Evolutionary conservation across 176 grass and related monocot species (phyloP).

Genomic region (Oryza coarctata): DNA sequence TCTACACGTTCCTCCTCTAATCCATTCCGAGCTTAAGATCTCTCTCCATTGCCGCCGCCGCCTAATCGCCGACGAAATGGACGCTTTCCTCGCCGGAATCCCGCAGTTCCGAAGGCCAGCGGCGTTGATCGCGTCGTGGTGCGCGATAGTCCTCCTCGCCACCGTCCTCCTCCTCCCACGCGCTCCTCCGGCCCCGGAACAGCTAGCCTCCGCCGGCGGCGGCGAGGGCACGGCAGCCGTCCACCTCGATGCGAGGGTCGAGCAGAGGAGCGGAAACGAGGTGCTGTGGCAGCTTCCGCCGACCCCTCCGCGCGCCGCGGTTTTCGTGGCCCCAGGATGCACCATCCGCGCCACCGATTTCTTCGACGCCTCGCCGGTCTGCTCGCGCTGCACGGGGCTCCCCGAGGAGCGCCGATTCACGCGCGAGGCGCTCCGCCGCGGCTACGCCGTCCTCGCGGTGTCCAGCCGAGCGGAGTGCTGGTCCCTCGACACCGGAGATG

Average conservation of each 20-base stretch:
- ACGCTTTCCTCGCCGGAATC: conserved; percentile 12
- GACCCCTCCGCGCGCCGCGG: conserved; percentile 41
- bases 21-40: neutral
- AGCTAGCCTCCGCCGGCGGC: neutral
- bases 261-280: conserved; percentile 59
- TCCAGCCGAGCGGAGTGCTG: conserved; percentile 80
- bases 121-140: conserved; percentile 9
- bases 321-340: conserved; percentile 86
- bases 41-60: neutral
- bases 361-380: conserved; percentile 72
- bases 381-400: conserved; percentile 64
- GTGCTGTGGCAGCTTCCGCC: conserved; percentile 76
- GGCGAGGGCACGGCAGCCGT: neutral
- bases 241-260: conserved; percentile 55
- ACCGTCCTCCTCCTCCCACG: conserved; percentile 36
- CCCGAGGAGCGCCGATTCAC: conserved; percentile 87
- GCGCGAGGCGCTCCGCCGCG: conserved; percentile 55
- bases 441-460: conserved; percentile 65
- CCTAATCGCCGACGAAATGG: conserved; percentile 12
- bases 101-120: neutral
- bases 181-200: neutral
- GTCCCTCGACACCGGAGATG: conserved; percentile 33
- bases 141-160: conserved; percentile 46
- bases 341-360: conserved; percentile 77
- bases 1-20: too few species aligned